Percentiles rank a stretch among this genome's conserved stretches.
Conservation (phyloP, 1,284 basidiomycete species). For the Marasmius fiardii region DNA sequence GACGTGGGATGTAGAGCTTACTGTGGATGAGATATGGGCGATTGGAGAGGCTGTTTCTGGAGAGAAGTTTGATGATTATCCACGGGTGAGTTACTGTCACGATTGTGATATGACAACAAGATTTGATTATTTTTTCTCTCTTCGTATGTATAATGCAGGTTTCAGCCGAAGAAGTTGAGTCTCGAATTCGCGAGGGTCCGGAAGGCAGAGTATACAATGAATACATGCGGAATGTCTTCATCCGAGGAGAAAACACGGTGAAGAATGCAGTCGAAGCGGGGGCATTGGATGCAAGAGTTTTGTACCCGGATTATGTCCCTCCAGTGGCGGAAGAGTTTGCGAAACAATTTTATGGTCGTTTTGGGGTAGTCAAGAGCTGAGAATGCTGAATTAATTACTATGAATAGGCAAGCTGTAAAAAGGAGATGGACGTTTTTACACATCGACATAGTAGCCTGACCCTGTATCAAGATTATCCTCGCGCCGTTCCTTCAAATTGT, state of each 20-base stretch:
- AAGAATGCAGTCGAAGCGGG: neutral
- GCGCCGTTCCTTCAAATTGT: too few species aligned
- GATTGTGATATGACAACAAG: neutral
- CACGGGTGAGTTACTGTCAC: neutral
- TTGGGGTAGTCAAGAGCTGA: too few species aligned
- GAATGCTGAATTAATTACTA: too few species aligned
- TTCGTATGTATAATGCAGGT: neutral
- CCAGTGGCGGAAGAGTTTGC: neutral
- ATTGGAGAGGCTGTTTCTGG: constrained; percentile 1
- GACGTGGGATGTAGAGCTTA: constrained; percentile 2
- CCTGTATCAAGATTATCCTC: too few species aligned
- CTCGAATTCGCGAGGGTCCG: neutral
- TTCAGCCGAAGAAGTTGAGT: constrained; percentile 2
- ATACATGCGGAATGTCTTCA: neutral
- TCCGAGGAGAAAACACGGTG: neutral
- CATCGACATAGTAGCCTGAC: too few species aligned
- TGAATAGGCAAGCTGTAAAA: too few species aligned
- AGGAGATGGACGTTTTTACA: too few species aligned
- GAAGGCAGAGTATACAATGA: neutral
- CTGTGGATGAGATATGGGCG: constrained; percentile 1
- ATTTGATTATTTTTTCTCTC: neutral
- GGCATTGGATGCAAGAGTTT: neutral
- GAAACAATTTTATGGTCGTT: neutral
- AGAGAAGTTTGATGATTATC: constrained; percentile 7
- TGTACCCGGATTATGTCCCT: constrained; percentile 4